phyloP scores from a whole-genome alignment of 2,329 filamentous ascomycete genomes.

The Pseudovirgaria hyperparasitica region DNA sequence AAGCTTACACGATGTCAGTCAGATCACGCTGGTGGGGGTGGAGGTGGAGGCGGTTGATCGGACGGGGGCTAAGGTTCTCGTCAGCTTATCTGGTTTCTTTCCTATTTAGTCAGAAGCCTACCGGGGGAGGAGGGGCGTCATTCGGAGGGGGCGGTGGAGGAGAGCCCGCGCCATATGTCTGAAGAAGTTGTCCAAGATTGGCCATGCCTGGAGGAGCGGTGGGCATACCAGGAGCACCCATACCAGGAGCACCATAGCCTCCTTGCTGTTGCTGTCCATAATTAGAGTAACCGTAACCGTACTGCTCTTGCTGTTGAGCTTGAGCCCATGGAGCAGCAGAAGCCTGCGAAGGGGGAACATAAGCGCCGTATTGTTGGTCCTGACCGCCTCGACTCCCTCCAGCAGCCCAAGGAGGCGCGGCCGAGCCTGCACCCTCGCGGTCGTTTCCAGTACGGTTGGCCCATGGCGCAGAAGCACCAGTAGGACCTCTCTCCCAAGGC shows the following conservation, averaged over 20 bases:
- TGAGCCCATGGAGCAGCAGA: conserved; percentile 11
- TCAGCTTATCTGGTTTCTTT: not conserved
- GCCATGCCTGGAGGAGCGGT: conserved; percentile 22
- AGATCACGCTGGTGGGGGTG: conserved; percentile 29
- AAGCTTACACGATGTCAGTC: too few species aligned
- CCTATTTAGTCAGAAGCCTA: conserved; percentile 10
- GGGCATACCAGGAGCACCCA: conserved; percentile 5
- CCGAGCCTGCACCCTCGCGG: conserved; percentile 34
- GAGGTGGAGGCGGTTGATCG: conserved; percentile 50
- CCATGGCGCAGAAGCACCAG: conserved; percentile 77
- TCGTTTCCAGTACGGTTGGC: conserved; percentile 31
- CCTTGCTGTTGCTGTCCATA: conserved; percentile 34
- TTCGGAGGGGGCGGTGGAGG: conserved; percentile 50
- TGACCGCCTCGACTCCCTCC: conserved; percentile 17
- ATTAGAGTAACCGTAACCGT: conserved; percentile 26
- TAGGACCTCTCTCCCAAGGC: conserved; percentile 81
- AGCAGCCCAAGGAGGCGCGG: conserved; percentile 19
- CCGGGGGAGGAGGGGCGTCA: conserved; percentile 46
- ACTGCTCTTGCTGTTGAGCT: conserved; percentile 8
- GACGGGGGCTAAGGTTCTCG: conserved; percentile 27
- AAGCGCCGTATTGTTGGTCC: conserved; percentile 28
- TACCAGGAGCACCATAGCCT: conserved; percentile 21
- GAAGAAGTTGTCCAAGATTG: conserved; percentile 52
- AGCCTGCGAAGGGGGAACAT: conserved; percentile 25
- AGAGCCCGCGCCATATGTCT: conserved; percentile 49